Conservation (phyloP, 2,329 filamentous ascomycete genomes). For the Colletotrichum sp. region DNA sequence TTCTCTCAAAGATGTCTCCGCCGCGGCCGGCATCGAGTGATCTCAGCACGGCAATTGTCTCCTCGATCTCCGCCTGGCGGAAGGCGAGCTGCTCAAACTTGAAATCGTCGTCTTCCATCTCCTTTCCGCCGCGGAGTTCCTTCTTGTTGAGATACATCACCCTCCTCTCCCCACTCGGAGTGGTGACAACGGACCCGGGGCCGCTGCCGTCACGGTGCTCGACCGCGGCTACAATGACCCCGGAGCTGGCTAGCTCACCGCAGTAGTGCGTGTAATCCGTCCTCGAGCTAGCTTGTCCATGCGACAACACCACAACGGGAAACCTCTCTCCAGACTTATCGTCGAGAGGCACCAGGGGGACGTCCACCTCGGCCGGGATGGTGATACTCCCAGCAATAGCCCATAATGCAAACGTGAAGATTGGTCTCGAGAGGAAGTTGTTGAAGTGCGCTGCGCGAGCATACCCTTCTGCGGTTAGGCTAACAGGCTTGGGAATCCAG, state of each 20-base stretch:
- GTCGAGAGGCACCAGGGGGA: constrained; percentile 37
- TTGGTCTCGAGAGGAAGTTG: constrained; percentile 44
- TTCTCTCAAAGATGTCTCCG: constrained; percentile 47
- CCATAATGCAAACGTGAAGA: constrained; percentile 48
- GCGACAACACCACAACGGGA: constrained; percentile 56
- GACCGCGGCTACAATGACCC: constrained; percentile 52
- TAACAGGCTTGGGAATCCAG: constrained; percentile 50
- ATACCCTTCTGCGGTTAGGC: constrained; percentile 50
- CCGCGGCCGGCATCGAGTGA: constrained; percentile 37
- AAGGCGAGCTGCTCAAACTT: constrained; percentile 54
- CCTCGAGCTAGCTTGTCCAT: constrained; percentile 54
- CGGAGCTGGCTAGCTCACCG: constrained; percentile 54
- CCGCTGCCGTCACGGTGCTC: constrained; percentile 59
- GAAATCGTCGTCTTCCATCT: constrained; percentile 39
- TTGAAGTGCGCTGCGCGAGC: constrained; percentile 48
- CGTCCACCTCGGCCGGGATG: constrained; percentile 54
- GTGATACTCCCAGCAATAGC: constrained; percentile 46
- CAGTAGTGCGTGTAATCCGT: constrained; percentile 58
- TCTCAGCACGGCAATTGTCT: constrained; percentile 43
- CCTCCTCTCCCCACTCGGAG: not conserved
- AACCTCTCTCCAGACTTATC: constrained; percentile 30
- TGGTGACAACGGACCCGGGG: constrained; percentile 45
- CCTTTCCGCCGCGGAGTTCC: not conserved
- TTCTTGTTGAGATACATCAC: constrained; percentile 7
- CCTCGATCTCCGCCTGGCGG: constrained; percentile 54